Conservation (phyloP, 192 early-diverging fungal species). For the Jimgerdemannia flammicorona region DNA sequence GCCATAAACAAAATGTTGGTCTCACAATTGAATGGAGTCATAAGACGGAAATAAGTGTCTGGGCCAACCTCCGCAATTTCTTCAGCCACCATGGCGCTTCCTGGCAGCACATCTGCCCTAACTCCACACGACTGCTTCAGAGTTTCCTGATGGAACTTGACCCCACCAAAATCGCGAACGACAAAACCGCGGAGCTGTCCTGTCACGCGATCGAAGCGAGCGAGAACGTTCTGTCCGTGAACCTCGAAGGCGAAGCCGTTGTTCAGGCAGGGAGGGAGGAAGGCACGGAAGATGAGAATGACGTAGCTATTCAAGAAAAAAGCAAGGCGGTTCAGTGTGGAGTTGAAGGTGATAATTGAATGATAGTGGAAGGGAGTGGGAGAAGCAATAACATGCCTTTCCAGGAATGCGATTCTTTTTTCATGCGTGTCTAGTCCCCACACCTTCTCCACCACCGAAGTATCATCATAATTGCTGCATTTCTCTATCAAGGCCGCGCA, state of each 20-base stretch:
- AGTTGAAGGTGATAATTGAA: neutral
- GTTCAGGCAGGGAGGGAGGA: constrained; percentile 52
- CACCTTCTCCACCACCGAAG: constrained; percentile 35
- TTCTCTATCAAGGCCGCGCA: constrained; percentile 54
- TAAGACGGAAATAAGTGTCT: neutral
- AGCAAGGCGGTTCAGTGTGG: neutral
- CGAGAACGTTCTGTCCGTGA: constrained; percentile 59
- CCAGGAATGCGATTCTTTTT: constrained; percentile 43
- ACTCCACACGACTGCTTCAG: constrained; percentile 40
- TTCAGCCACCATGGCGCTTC: constrained; percentile 50
- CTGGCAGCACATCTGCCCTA: constrained; percentile 49
- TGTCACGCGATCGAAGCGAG: constrained; percentile 45
- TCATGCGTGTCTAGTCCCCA: constrained; percentile 41
- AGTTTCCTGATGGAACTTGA: constrained; percentile 55
- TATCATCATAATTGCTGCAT: constrained; percentile 29
- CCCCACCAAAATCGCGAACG: constrained; percentile 66
- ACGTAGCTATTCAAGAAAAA: constrained; percentile 23
- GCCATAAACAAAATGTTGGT: neutral
- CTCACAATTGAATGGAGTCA: neutral
- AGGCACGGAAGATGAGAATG: constrained; percentile 46
- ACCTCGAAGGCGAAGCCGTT: constrained; percentile 68
- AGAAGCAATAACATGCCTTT: constrained; percentile 15
- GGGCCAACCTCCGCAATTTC: constrained; percentile 11
- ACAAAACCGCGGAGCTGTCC: constrained; percentile 54
- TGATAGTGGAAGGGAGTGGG: neutral